Evolutionary conservation across 169 alveolate genomes (phyloP), one percentile per base, ranked within the genome.

Genomic region (Cryptosporidium canis): DNA sequence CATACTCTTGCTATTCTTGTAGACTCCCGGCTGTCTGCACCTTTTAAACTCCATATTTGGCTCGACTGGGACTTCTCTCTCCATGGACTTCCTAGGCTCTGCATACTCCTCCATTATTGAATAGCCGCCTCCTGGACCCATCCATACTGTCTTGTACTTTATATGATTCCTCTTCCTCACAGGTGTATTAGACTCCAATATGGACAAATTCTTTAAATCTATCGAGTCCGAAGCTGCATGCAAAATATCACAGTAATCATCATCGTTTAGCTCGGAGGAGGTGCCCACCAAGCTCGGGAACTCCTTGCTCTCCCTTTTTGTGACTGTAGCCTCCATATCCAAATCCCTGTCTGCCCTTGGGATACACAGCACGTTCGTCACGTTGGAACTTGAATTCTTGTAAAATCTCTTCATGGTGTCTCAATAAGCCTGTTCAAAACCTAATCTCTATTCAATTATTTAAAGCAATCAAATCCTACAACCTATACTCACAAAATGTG

Each of bases 81-180:
- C 87, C 58, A 77, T 14, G 24, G 61, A 39, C 27, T 77, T 77
- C 61, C 87, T 77, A 16, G 70, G 43, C 7, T 55, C 77, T 8
- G 47, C 14, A 44, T 77, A 58, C 64, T 77, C 87, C 29, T 77
- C 87, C 87, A 77, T 77, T 14, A 77, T 16, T 24, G 72, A 55
- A 53, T 77, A 77, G 8, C 87, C 87, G 16, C 87, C 87, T 41
- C 66, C 87, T 44, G 87, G 87, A 7, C 87, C 87, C 72, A 77
- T 41, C 87, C 87, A 77, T 24, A 77, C 71, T 24, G 72, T 77
- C 43, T 77, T 77, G 45, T 77, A 61, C 35, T 77, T 77, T 31
- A 77, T 29, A 43, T 18, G 21, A 11, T 58, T 33, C 11, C 43
- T 14, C 9, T 67, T 63, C 9, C 11, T 27, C 9, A 16, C 21